phyloP scores from a whole-genome alignment of 2,329 filamentous ascomycete genomes.

The Colletotrichum sp. region DNA sequence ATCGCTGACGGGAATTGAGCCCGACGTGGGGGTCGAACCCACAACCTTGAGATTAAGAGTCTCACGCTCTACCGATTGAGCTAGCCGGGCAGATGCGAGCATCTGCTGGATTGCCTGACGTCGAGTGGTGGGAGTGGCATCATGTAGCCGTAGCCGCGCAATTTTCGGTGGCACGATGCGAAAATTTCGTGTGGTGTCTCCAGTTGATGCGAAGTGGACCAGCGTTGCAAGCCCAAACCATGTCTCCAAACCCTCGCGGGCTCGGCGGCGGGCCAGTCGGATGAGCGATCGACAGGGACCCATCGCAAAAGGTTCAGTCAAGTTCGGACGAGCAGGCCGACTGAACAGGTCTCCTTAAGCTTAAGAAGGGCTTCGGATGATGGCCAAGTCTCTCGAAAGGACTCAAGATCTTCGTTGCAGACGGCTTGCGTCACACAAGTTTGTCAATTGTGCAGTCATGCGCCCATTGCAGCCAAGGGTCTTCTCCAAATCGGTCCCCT shows the following conservation, averaged over 20 bases:
- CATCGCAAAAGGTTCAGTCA: neutral
- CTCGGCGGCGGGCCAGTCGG: neutral
- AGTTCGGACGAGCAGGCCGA: neutral
- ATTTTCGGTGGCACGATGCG: neutral
- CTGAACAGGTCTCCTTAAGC: neutral
- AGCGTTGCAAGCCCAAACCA: neutral
- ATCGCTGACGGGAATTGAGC: slow-evolving; percentile 26
- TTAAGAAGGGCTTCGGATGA: neutral
- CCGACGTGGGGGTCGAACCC: slow-evolving; percentile 28
- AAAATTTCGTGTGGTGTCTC: neutral
- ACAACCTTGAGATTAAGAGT: slow-evolving; percentile 55
- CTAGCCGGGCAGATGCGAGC: slow-evolving; percentile 53
- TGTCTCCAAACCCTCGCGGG: neutral
- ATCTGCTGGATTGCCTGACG: neutral
- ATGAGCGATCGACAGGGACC: neutral
- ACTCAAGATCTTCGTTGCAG: neutral
- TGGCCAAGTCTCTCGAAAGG: neutral
- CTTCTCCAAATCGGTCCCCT: neutral
- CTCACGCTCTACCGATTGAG: slow-evolving; percentile 77
- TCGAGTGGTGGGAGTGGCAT: neutral
- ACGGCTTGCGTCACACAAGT: neutral
- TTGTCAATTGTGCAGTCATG: neutral
- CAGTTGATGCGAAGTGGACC: neutral
- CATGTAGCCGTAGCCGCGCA: neutral
- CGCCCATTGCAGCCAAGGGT: neutral